These are phyloP conservation scores for Colletotrichum australisinense DNA, from an alignment of 2,329 filamentous ascomycete species.

Conservation along the genomic window DNA sequence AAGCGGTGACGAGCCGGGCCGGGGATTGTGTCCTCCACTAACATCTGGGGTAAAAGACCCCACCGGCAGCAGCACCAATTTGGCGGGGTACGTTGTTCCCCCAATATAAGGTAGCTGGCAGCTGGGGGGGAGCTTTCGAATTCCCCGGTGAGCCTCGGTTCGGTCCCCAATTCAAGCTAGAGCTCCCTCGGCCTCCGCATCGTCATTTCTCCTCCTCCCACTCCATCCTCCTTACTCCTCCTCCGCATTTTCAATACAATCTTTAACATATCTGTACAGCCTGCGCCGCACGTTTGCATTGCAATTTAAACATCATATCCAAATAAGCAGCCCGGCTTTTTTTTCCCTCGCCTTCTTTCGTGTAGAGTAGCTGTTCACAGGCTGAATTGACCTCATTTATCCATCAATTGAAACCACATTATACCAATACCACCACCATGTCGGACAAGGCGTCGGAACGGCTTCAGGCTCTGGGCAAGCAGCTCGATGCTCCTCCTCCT, in stretches of 20 bases:
- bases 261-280: neutral
- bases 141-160: conserved; percentile 24
- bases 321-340: neutral
- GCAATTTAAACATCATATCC: neutral
- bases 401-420: neutral
- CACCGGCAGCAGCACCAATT: conserved; percentile 10
- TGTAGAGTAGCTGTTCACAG: neutral
- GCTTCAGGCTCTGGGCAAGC: conserved; percentile 51
- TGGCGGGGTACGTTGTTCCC: neutral
- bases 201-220: neutral
- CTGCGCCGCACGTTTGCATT: neutral
- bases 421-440: conserved; percentile 37
- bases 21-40: conserved; percentile 16
- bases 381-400: neutral
- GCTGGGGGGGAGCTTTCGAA: neutral
- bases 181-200: conserved; percentile 11
- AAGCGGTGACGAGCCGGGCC: neutral
- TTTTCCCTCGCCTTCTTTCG: neutral
- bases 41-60: conserved; percentile 22
- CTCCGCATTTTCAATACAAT: neutral
- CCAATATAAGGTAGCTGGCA: too few species aligned
- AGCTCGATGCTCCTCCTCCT: conserved; percentile 40
- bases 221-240: too few species aligned
- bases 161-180: neutral
- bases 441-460: conserved; percentile 45